Evolutionary conservation across 208 protist genomes (phyloP), one percentile per base, ranked within the genome.

Genomic region (Trypanosoma platydactyli): DNA sequence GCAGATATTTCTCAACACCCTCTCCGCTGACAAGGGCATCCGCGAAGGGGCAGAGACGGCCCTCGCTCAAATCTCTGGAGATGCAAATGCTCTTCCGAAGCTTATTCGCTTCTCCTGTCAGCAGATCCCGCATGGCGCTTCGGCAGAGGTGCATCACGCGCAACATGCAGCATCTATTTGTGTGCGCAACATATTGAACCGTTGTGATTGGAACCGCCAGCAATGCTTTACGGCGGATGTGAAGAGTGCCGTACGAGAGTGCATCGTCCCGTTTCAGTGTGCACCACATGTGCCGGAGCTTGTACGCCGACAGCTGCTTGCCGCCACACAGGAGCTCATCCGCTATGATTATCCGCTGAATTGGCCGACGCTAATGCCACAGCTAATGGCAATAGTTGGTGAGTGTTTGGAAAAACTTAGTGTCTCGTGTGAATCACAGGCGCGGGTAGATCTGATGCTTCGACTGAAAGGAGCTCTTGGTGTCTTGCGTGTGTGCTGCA

Each of bases 141-240:
- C 20, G 20, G 40, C 66, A 56, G 56, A 55, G 30, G 70, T 33
- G 49, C 58, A 22, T 9, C 41, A 68, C 12, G 81, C 73, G 1
- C 55, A 51, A 4, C 71, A 67, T 5, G 90, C 90, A 7, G 83
- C 83, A 12, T 78, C 90, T 29, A 88, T 92, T 48, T 80, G 79
- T 45, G 66, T 88, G 6, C 82, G 84, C n/a, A 95, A 95, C 52
- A 71, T 91, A n/a, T 35, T 95, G 16, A 54, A 79, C 50, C 70
- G 76, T 41, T 80, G 77, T 27, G 80, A 95, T 53, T 95, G 90
- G 88, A 87, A 92, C 59, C 76, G 80, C 40, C 78, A 80, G 45
- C 40, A 65, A 27, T 66, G 76, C 55, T 91, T 88, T 67, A 80
- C 78, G 7, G 76, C 83, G 12, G 67, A 74, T n/a, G 76, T 88